These are phyloP conservation scores for Ceratonia siliqua DNA, from an alignment of 306 rosid genomes.

Conservation along the genomic window DNA sequence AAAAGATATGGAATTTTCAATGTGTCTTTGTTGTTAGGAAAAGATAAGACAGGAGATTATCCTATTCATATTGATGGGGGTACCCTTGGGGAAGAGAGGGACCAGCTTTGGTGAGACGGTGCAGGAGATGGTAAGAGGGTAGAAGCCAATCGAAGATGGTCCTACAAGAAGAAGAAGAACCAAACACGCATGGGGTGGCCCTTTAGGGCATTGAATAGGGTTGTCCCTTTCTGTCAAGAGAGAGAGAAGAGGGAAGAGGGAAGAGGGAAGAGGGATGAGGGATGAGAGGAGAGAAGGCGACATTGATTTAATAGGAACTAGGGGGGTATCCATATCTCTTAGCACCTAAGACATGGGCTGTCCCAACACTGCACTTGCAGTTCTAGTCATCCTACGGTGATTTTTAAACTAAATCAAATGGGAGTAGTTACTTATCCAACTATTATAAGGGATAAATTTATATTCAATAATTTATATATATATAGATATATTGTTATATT, in stretches of 20 bases:
- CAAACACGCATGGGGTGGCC: conserved; percentile 39
- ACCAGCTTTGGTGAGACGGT: conserved; percentile 6
- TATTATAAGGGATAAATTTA: no score
- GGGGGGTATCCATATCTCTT: conserved; percentile 35
- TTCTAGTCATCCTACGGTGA: no score
- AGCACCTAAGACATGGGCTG: conserved; percentile 47
- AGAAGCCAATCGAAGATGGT: conserved; percentile 36
- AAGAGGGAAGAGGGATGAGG: no score
- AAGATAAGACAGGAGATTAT: not conserved
- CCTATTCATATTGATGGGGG: not conserved
- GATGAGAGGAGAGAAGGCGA: conserved; percentile 39
- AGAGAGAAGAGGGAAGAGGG: conserved; percentile 4
- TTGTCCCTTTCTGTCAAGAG: conserved; percentile 49
- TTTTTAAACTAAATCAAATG: no score
- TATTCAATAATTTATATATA: no score
- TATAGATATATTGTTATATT: no score
- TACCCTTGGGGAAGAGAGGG: conserved; percentile 1
- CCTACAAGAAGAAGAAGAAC: conserved; percentile 4
- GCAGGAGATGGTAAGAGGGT: conserved; percentile 39
- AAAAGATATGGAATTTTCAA: not conserved
- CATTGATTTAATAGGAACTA: conserved; percentile 35
- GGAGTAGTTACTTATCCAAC: no score
- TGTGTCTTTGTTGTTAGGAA: not conserved
- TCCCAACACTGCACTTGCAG: conserved; percentile 37
- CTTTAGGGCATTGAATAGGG: conserved; percentile 46